Evolutionary conservation across 441 rosid species (phyloP), one percentile per base, ranked within the genome.

Genomic region (Pelargonium australe): DNA sequence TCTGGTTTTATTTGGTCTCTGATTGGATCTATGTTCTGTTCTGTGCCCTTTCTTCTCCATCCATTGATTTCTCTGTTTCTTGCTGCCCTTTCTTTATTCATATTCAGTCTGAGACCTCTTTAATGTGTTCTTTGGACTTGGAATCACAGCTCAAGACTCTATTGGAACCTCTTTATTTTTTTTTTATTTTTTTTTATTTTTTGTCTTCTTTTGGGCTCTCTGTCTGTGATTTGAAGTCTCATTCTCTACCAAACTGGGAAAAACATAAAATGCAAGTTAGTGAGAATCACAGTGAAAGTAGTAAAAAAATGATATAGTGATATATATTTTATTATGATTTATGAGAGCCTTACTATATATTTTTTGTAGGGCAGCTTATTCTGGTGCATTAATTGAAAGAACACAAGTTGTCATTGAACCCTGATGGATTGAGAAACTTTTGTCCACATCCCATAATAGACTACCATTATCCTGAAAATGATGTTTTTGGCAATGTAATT

Each of bases 1-100:
- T 55, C 61, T 55, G 25, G 61, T 55, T 55, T 55, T 55, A 55
- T 55, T 55, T 55, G 61, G 61, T 55, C 61, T 55, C 61, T 55
- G 61, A 55, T 55, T 55, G 61, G 25, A 55, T 55, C 25, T 55
- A 10, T 55, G 61, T 55, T 23, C 51, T 31, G 34, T 31, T 45
- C 51, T 45, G 13, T 45, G 51, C 51, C n/a, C 60, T 55, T 55
- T 55, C 25, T 55, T 55, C 61, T 55, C 61, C 61, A 55, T 55
- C 61, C 61, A 55, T 55, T 19, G 25, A 53, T 16, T 55, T 55
- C 19, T 53, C 60, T 53, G 60, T 53, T 53, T 53, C 19, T 53
- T 53, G 8, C 19, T 53, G 60, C 60, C 61, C 61, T 1, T 16
- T 10, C 61, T 55, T 55, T 55, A 55, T 55, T 55, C 61, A 55